These are phyloP conservation scores for Sporobolomyces pararoseus DNA, from an alignment of 768 basidiomycete genomes.

Conservation along the genomic window DNA sequence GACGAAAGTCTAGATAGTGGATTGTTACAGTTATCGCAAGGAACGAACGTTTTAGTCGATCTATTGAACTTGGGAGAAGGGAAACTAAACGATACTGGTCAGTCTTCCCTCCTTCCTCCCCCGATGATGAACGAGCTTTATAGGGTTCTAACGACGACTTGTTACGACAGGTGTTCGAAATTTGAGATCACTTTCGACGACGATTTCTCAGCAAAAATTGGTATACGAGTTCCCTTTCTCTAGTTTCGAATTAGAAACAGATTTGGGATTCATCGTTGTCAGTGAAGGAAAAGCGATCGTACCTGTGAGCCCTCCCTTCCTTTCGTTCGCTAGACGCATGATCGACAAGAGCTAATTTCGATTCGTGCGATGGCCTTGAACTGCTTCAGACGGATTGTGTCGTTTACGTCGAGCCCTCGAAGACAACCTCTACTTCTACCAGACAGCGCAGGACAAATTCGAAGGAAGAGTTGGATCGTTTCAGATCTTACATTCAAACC, in stretches of 20 bases:
- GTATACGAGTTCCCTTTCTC: conserved; percentile 47
- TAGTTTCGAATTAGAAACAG: conserved; percentile 45
- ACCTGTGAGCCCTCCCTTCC: conserved; percentile 32
- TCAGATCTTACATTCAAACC: conserved; percentile 37
- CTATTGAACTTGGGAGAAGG: conserved; percentile 44
- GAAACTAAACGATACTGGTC: conserved; percentile 44
- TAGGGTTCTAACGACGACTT: background rate
- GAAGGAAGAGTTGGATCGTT: conserved; percentile 24
- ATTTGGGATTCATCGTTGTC: conserved; percentile 43
- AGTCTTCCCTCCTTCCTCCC: background rate
- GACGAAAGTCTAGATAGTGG: conserved; percentile 46
- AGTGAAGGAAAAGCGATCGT: conserved; percentile 45
- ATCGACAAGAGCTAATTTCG: no score
- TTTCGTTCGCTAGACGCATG: no score
- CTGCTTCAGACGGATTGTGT: conserved; percentile 41
- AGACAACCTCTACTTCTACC: background rate
- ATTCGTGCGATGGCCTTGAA: no score
- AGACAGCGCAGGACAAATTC: background rate
- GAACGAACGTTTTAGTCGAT: conserved; percentile 43
- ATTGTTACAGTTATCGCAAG: conserved; percentile 41
- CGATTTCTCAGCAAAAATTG: conserved; percentile 45
- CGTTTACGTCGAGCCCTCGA: conserved; percentile 39
- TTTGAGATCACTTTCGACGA: conserved; percentile 42
- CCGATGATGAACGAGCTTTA: background rate
- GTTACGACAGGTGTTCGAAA: conserved; percentile 44